These are phyloP conservation scores for Pelargonium myrrhifolium DNA, from an alignment of 441 rosid species.

Conservation along the genomic window DNA sequence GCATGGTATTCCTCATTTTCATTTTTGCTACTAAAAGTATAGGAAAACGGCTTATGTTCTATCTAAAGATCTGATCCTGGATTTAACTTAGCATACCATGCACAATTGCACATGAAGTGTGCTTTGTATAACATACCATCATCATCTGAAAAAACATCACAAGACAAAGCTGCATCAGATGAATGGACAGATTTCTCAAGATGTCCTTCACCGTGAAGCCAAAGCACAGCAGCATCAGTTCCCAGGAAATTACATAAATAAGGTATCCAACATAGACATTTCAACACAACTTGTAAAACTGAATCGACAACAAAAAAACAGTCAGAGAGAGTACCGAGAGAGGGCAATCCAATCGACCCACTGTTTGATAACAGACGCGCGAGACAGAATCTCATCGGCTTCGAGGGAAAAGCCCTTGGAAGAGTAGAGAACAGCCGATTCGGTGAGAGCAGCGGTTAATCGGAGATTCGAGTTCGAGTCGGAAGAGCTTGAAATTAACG, in stretches of 20 bases:
- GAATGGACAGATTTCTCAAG: slow-evolving; percentile 19
- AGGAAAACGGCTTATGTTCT: no score
- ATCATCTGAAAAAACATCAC: slow-evolving; percentile 43
- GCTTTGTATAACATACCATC: slow-evolving; percentile 68
- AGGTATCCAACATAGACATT: no score
- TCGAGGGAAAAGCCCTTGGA: slow-evolving; percentile 64
- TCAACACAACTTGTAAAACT: no score
- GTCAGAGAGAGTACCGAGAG: slow-evolving; percentile 23
- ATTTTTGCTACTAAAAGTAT: no score
- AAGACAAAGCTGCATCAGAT: slow-evolving; percentile 19
- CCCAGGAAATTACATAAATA: no score
- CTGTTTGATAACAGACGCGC: slow-evolving; percentile 45
- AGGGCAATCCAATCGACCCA: slow-evolving; percentile 22
- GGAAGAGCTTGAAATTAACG: slow-evolving; percentile 34
- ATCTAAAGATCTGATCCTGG: no score
- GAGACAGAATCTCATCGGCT: slow-evolving; percentile 54
- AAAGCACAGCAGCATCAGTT: no score
- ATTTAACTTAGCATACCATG: no score
- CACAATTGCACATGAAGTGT: no score
- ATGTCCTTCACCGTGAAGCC: slow-evolving; percentile 23
- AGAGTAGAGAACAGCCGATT: slow-evolving; percentile 61
- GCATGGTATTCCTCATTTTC: no score
- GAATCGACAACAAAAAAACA: neutral
- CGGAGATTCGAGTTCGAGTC: slow-evolving; percentile 32
- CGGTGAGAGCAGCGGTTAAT: slow-evolving; percentile 49